phyloP scores from a whole-genome alignment of 768 basidiomycete genomes.

The Xanthoconium purpureum region DNA sequence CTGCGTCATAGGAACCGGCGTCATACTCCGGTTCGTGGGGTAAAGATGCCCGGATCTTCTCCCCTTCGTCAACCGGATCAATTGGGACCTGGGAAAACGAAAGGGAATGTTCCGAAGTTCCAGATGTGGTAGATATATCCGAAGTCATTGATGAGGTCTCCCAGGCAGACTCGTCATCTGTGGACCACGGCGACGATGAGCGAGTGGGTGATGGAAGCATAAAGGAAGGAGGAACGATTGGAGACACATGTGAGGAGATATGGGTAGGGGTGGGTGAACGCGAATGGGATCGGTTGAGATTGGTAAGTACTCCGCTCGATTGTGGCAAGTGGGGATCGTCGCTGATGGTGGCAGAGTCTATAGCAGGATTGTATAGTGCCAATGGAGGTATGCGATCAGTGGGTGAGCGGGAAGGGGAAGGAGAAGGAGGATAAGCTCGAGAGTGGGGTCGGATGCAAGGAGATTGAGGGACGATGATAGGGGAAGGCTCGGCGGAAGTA shows the following conservation, averaged over 20 bases:
- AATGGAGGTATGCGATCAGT: slow-evolving; percentile 34
- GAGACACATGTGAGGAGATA: slow-evolving; percentile 28
- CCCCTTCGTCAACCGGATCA: slow-evolving; percentile 17
- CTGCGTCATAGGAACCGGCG: neutral
- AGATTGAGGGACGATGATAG: slow-evolving; percentile 34
- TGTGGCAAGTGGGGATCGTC: slow-evolving; percentile 2
- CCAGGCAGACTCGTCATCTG: slow-evolving; percentile 76
- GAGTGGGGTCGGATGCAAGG: slow-evolving; percentile 42
- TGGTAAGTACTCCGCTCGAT: neutral
- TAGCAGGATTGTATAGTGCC: slow-evolving; percentile 21
- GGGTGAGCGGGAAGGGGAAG: slow-evolving; percentile 46
- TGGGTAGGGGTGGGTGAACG: slow-evolving; percentile 41
- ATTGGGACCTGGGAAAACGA: slow-evolving; percentile 28
- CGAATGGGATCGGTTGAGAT: slow-evolving; percentile 22
- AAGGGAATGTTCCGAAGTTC: slow-evolving; percentile 31
- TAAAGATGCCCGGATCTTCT: slow-evolving; percentile 5
- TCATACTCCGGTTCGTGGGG: slow-evolving; percentile 20
- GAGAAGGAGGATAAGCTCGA: slow-evolving; percentile 52
- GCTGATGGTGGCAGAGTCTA: neutral
- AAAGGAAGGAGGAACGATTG: slow-evolving; percentile 13
- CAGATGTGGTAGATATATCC: slow-evolving; percentile 57
- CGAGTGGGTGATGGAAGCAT: slow-evolving; percentile 14
- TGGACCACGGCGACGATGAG: slow-evolving; percentile 61
- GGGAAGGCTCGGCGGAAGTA: slow-evolving; percentile 25
- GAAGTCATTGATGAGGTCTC: slow-evolving; percentile 67